Base-by-base conservation (phyloP, 176 grass and related monocot species). In the Triticum monococcum region DNA sequence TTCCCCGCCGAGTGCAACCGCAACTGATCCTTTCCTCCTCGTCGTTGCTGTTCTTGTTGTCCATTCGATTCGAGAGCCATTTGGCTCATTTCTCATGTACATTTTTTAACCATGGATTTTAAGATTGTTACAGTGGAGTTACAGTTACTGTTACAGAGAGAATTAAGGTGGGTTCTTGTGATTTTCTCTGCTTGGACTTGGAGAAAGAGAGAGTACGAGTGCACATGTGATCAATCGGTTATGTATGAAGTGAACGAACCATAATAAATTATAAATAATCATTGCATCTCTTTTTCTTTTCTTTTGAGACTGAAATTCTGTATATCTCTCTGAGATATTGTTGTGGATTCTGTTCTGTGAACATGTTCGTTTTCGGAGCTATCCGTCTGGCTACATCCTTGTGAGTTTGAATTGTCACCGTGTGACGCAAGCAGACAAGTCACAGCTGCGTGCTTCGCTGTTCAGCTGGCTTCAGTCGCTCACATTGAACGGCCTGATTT, bases 1-100 rank as follows among this genome's bases (percentile, higher is more conserved):
- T 84, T 91, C 69, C 89, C 89, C 22, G 26, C 81, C 17, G 89
- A 91, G 76, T 91, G 89, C 89, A 32, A 2, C 76, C 85, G 85
- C 61, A 45, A 75, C 7, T 85, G 72, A 85, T 11, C 43, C 57
- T 43, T 46, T 38, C 2, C 8, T 38, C 4, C 23, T 45, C 12
- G 12, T 46, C 0, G 48, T 17, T 2, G 0, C 0, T 50, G 46
- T 52, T 54, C 50, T 18, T 52, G 48, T 52, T 52, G 48, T 52
- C 50, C 50, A 54, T 18, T 54, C 16, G 50, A 18, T 54, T 54
- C 50, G 50, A 54, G 50, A 54, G 52, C 52, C 52, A 7, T 54
- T 59, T 59, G 1, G 54, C 18, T 22, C 54, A 0, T 59, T 59
- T 59, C 18, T 0, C 54, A 59, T 59, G 54, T 59, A 57, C 54